A percentile compares a stretch with the other conserved stretches of the same genome.
These are phyloP conservation scores for Phyllosticta paracitricarpa DNA, from an alignment of 2,329 filamentous ascomycete genomes.

Conservation along the genomic window DNA sequence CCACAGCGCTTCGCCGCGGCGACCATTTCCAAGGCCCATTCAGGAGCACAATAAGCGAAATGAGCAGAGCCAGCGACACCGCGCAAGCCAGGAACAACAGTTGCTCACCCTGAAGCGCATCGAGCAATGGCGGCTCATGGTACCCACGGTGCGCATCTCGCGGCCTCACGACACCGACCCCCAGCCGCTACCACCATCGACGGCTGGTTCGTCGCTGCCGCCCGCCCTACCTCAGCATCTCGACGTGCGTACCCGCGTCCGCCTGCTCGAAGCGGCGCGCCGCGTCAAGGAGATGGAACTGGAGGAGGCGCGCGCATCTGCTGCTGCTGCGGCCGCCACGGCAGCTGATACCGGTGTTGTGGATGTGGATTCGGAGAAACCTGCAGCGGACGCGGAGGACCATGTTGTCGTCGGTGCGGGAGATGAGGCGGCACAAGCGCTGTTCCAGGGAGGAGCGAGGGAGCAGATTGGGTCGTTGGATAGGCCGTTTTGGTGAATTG, in stretches of 20 bases:
- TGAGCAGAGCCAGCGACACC: no score
- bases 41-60: background rate
- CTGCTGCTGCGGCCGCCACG: background rate
- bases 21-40: background rate
- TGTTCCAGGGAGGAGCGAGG: background rate
- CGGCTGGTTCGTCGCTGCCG: background rate
- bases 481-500: constrained; percentile 4
- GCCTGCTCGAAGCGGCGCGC: constrained; percentile 3
- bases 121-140: background rate
- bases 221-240: background rate
- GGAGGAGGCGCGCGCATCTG: background rate
- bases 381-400: background rate
- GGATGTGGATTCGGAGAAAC: background rate
- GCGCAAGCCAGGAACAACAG: background rate
- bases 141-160: background rate
- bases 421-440: background rate
- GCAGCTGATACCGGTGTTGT: background rate
- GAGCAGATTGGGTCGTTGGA: constrained; percentile 5
- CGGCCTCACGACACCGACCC: background rate
- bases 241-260: constrained; percentile 2
- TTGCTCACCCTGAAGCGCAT: background rate
- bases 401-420: background rate
- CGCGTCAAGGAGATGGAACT: background rate
- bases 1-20: background rate
- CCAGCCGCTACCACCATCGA: background rate